These are phyloP conservation scores for Areca catechu DNA, from an alignment of 176 grass and related monocot genomes.

Conservation along the genomic window DNA sequence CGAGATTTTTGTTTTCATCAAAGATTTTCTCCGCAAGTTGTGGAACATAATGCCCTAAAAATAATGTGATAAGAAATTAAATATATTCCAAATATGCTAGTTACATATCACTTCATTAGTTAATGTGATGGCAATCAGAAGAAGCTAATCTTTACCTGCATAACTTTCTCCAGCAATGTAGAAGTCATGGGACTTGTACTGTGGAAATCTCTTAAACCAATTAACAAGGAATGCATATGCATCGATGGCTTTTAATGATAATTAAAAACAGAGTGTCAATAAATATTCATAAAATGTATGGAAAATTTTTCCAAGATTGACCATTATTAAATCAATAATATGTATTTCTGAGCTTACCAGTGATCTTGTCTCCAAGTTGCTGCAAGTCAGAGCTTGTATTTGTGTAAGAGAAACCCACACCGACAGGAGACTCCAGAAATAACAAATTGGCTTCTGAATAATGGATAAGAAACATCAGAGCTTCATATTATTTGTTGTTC, in stretches of 20 bases:
- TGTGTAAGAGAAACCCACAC: conserved; percentile 10
- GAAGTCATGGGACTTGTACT: conserved; percentile 45
- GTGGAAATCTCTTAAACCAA: conserved; percentile 26
- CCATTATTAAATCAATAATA: too few relatives aligned
- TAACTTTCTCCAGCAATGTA: conserved; percentile 70
- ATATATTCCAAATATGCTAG: too few relatives aligned
- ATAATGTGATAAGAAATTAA: not conserved
- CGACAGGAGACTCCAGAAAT: conserved; percentile 1
- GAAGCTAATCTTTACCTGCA: conserved; percentile 17
- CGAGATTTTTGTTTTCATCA: conserved; percentile 28
- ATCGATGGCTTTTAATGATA: not conserved
- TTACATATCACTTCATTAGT: too few relatives aligned
- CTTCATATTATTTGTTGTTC: too few relatives aligned
- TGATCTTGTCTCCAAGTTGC: conserved; percentile 76
- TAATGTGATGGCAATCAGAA: too few relatives aligned
- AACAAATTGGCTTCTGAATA: conserved; percentile 33
- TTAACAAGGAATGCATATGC: not conserved
- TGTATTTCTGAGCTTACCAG: conserved; percentile 37
- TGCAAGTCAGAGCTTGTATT: not conserved
- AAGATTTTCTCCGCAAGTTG: conserved; percentile 43
- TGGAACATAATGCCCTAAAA: conserved; percentile 44
- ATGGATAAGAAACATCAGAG: too few relatives aligned
- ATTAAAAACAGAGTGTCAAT: not conserved
- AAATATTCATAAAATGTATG: too few relatives aligned
- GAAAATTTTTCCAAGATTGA: too few relatives aligned